These are phyloP conservation scores for Barbarea vulgaris DNA, from an alignment of 345 rosid species.

Conservation along the genomic window DNA sequence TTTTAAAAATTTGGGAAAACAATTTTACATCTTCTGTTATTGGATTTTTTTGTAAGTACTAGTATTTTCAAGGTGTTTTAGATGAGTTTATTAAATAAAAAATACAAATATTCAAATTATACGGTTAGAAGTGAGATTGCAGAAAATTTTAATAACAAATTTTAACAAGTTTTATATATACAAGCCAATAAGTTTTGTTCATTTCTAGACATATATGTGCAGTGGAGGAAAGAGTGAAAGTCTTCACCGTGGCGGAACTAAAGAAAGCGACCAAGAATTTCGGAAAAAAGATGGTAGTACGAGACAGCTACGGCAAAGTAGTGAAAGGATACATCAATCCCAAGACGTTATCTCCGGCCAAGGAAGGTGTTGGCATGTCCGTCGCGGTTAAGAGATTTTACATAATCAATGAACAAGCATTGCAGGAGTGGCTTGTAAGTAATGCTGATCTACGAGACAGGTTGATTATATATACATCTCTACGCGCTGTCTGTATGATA, in stretches of 20 bases:
- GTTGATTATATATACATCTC: too few species aligned
- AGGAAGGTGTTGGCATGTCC: background rate
- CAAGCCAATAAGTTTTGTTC: too few species aligned
- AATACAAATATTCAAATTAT: too few species aligned
- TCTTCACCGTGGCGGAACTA: background rate
- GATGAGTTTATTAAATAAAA: too few species aligned
- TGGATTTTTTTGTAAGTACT: too few species aligned
- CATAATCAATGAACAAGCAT: background rate
- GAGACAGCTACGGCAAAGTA: background rate
- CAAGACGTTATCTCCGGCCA: background rate
- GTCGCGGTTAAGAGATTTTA: background rate
- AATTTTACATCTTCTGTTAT: too few species aligned
- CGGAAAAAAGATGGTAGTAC: background rate
- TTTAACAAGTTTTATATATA: too few species aligned
- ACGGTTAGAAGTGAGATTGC: too few species aligned
- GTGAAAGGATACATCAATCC: background rate
- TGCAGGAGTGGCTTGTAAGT: constrained; percentile 17
- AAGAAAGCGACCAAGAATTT: background rate
- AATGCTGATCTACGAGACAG: background rate
- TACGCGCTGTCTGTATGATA: too few species aligned
- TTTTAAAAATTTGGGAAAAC: too few species aligned
- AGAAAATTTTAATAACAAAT: too few species aligned
- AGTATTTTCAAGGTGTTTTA: too few species aligned
- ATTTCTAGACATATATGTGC: background rate
- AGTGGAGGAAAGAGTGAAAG: constrained; percentile 1